These are phyloP conservation scores for Scleromitrula shiraiana DNA, from an alignment of 2,329 filamentous ascomycete species.

Conservation along the genomic window DNA sequence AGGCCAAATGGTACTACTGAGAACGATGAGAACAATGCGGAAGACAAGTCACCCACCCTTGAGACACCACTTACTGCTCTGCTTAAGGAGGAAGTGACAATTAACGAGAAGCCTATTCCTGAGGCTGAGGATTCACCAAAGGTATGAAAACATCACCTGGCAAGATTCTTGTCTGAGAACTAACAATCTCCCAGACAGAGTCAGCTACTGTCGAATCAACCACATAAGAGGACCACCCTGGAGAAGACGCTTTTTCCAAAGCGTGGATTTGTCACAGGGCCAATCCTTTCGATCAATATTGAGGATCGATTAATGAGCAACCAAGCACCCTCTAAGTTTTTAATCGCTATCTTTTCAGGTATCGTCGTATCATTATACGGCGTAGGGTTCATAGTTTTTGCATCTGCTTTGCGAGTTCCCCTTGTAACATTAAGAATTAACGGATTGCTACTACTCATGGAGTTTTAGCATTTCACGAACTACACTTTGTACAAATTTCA, in stretches of 20 bases:
- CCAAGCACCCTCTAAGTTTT: background rate
- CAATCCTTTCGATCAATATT: background rate
- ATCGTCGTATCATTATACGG: background rate
- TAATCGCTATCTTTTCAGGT: background rate
- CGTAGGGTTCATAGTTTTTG: conserved; percentile 10
- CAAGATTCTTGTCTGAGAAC: background rate
- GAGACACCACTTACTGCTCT: conserved; percentile 22
- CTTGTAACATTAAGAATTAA: conserved; percentile 28
- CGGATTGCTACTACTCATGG: conserved; percentile 17
- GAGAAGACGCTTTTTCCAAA: background rate
- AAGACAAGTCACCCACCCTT: conserved; percentile 33
- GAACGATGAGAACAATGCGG: conserved; percentile 31
- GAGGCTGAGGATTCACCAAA: conserved; percentile 17
- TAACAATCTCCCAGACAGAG: conserved; percentile 11
- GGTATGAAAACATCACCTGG: conserved; percentile 10
- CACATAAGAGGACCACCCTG: conserved; percentile 13
- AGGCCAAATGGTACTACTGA: conserved; percentile 27
- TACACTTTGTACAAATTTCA: conserved; percentile 25
- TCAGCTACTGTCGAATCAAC: conserved; percentile 17
- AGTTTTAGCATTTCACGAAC: conserved; percentile 17
- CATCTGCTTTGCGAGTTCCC: conserved; percentile 20
- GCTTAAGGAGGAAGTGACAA: conserved; percentile 21
- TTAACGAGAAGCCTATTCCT: conserved; percentile 24
- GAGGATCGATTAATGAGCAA: conserved; percentile 6
- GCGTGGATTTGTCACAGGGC: background rate